phyloP scores from a whole-genome alignment of 345 rosid species.

The Citrus sp. region DNA sequence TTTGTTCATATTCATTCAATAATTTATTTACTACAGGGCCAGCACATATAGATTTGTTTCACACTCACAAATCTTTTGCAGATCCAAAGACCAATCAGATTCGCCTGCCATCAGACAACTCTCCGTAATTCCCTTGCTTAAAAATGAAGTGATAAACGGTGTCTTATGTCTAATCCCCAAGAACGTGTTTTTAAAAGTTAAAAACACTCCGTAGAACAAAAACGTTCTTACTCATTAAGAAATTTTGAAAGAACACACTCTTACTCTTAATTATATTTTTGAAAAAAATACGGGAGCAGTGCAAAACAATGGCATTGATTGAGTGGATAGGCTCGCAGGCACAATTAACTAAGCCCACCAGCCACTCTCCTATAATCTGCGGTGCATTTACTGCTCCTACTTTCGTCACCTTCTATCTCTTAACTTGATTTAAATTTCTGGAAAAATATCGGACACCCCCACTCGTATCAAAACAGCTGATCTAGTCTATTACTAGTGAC shows the following conservation, averaged over 20 bases:
- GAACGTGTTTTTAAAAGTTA: too few relatives aligned
- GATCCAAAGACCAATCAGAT: background rate
- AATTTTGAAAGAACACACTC: too few relatives aligned
- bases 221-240: too few relatives aligned
- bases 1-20: slow-evolving; percentile 4
- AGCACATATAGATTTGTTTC: background rate
- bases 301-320: too few relatives aligned
- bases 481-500: background rate
- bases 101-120: background rate
- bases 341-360: background rate
- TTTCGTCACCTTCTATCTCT: too few relatives aligned
- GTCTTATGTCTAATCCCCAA: too few relatives aligned
- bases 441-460: background rate
- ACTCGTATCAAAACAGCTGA: background rate
- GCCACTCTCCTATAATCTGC: background rate
- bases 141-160: background rate
- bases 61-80: background rate
- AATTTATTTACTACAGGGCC: background rate
- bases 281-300: too few relatives aligned
- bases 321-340: too few relatives aligned
- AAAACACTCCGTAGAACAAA: too few relatives aligned
- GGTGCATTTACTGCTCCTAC: slow-evolving; percentile 2
- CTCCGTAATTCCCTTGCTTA: background rate
- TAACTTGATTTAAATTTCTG: too few relatives aligned
- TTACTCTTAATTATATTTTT: too few relatives aligned